Evolutionary conservation across 306 rosid species (phyloP), one percentile per base, ranked within the genome.

Genomic region (Pterocarpus santalinus): DNA sequence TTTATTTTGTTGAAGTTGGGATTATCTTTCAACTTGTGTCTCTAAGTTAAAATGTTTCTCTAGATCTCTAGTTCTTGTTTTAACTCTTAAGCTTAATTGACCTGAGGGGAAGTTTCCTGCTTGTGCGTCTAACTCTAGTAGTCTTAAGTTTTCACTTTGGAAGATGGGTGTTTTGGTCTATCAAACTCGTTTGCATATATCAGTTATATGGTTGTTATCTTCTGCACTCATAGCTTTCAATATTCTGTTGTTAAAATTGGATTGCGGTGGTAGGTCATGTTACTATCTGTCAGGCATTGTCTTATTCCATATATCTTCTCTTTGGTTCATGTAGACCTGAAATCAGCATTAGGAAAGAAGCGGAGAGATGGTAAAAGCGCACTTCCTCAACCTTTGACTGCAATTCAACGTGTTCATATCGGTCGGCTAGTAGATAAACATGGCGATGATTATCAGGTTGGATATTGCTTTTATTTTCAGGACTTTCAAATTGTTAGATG

Each of bases 311-410:
- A 9, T 56, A 15, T 41, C 22, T 69, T 84, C 66, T 78, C 5
- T 80, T 60, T 87, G 76, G 39, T 55, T 61, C 1, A 5, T 81
- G 56, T 52, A 95, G 99, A 95, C 82, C 87, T 93, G 89, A 95
- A 91, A 83, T 49, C 94, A 4, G 94, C 91, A 8, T 73, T 95
- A 7, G 99, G 99, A 78, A 95, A 95, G 85, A 84, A 80, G 84
- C 85, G 99, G 69, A 91, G 87, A 64, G 99, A 95, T 82, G 99
- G 97, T n/a, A 87, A 85, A 80, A 82, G 89, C 39, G 90, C 81
- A 5, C 81, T 82, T 3, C 93, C 85, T 17, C 87, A 88, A 53
- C 97, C 99, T 5, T 86, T 93, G 82, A 95, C 98, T 1, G 60
- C 94, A 8, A 88, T 93, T 76, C 99, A 95, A 58, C 93, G 97